Conservation (phyloP, 2,329 filamentous ascomycete genomes). For the Paecilomyces sp. region DNA sequence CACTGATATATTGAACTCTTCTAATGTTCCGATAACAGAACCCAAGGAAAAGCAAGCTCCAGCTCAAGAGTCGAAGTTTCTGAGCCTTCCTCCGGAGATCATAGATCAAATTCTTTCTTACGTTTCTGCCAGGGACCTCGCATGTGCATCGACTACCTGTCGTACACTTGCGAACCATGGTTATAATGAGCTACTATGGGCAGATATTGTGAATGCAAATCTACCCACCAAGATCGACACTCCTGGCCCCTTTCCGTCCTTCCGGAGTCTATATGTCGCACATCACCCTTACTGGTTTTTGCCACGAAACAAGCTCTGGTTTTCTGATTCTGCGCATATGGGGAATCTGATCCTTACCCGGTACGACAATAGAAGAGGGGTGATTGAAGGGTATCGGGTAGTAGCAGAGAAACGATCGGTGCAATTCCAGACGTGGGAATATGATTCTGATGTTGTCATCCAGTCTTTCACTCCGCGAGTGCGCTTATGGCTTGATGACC, state of each 20-base stretch:
- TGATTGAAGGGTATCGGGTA: constrained; percentile 74
- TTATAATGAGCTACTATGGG: constrained; percentile 65
- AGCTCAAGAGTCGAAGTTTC: constrained; percentile 8
- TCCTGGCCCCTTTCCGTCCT: constrained; percentile 55
- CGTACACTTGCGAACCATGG: constrained; percentile 53
- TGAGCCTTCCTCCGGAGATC: constrained; percentile 64
- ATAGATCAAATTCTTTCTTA: constrained; percentile 63
- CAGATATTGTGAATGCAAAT: constrained; percentile 59
- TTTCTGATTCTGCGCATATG: constrained; percentile 64
- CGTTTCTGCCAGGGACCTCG: constrained; percentile 59
- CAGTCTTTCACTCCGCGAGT: constrained; percentile 65
- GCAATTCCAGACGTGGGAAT: constrained; percentile 56
- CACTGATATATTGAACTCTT: background rate
- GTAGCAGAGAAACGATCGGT: constrained; percentile 56
- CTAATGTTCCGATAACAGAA: background rate
- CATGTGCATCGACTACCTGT: constrained; percentile 54
- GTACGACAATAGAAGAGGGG: constrained; percentile 64
- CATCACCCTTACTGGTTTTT: constrained; percentile 84
- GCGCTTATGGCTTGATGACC: constrained; percentile 66
- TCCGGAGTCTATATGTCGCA: constrained; percentile 62
- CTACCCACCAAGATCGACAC: constrained; percentile 53
- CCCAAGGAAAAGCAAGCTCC: background rate
- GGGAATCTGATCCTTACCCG: constrained; percentile 71
- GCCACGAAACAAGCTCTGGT: constrained; percentile 74
- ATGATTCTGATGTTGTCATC: constrained; percentile 59